A percentile compares a stretch with the other conserved stretches of the same genome.
phyloP scores from a whole-genome alignment of 495 filamentous ascomycete genomes.

The Lepraria neglecta region DNA sequence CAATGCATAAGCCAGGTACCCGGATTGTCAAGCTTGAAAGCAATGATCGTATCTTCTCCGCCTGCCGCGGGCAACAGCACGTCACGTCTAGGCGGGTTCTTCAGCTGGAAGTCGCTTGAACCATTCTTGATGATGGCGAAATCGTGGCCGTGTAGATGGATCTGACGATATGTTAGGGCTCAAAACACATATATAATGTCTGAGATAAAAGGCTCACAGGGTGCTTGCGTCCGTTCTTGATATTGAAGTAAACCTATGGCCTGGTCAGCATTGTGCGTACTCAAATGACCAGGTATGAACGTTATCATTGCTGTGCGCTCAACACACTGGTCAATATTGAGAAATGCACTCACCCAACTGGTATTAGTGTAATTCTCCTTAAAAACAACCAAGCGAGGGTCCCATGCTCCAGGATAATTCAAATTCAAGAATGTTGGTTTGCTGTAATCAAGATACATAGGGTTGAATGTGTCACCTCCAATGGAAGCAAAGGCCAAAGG shows the following conservation, averaged over 20 bases:
- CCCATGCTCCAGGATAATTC: constrained; percentile 31
- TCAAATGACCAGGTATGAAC: not conserved
- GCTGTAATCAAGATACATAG: constrained; percentile 38
- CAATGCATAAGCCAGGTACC: constrained; percentile 51
- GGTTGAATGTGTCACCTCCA: constrained; percentile 29
- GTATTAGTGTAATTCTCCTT: constrained; percentile 30
- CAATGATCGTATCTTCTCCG: constrained; percentile 45
- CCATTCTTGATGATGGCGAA: not conserved
- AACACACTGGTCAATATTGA: not conserved
- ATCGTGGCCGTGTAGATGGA: constrained; percentile 49
- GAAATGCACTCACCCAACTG: constrained; percentile 5
- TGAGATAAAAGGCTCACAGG: not conserved
- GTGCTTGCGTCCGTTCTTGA: not conserved
- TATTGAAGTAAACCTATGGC: constrained; percentile 22
- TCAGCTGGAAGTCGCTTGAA: constrained; percentile 29
- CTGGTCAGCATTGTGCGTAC: constrained; percentile 11
- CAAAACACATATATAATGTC: not conserved
- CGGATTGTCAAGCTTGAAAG: constrained; percentile 50
- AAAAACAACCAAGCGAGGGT: constrained; percentile 30
- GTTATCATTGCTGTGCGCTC: not conserved
- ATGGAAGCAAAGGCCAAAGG: constrained; percentile 39
- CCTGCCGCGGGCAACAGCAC: constrained; percentile 39
- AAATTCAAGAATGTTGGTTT: constrained; percentile 34
- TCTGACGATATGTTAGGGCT: constrained; percentile 24
- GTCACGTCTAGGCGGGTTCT: constrained; percentile 47